phyloP scores from a whole-genome alignment of 768 basidiomycete species.

The Pisolithus orientalis region DNA sequence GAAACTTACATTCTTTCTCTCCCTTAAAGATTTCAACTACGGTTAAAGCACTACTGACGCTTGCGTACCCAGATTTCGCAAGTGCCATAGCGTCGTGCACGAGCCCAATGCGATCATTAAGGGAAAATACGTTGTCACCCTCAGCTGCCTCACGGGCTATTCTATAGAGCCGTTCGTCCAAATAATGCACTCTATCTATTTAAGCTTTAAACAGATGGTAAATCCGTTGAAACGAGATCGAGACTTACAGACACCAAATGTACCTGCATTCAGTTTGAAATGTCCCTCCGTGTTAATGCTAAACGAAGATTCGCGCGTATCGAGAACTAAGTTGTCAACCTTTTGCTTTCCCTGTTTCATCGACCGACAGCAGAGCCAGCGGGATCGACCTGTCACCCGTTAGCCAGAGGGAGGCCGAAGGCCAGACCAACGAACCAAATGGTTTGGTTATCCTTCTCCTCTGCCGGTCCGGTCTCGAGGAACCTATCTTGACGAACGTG shows the following conservation, averaged over 20 bases:
- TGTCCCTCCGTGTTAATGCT: conserved; percentile 65
- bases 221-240: no score
- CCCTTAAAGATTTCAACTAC: conserved; percentile 61
- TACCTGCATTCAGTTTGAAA: conserved; percentile 90
- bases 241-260: conserved; percentile 79
- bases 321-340: conserved; percentile 62
- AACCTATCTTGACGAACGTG: conserved; percentile 87
- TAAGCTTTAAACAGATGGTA: not conserved
- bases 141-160: conserved; percentile 80
- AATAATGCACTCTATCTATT: conserved; percentile 80
- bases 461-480: conserved; percentile 75
- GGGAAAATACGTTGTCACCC: conserved; percentile 54
- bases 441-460: conserved; percentile 80
- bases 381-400: conserved; percentile 63
- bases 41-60: conserved; percentile 70
- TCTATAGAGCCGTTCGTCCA: conserved; percentile 66
- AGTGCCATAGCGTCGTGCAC: conserved; percentile 79
- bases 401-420: not conserved
- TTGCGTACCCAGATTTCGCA: conserved; percentile 71
- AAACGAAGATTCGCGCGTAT: conserved; percentile 61
- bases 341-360: conserved; percentile 46
- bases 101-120: conserved; percentile 86
- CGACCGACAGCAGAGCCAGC: conserved; percentile 61
- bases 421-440: conserved; percentile 52
- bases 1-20: conserved; percentile 69